phyloP scores from a whole-genome alignment of 306 rosid genomes.

The Sesbania bispinosa region DNA sequence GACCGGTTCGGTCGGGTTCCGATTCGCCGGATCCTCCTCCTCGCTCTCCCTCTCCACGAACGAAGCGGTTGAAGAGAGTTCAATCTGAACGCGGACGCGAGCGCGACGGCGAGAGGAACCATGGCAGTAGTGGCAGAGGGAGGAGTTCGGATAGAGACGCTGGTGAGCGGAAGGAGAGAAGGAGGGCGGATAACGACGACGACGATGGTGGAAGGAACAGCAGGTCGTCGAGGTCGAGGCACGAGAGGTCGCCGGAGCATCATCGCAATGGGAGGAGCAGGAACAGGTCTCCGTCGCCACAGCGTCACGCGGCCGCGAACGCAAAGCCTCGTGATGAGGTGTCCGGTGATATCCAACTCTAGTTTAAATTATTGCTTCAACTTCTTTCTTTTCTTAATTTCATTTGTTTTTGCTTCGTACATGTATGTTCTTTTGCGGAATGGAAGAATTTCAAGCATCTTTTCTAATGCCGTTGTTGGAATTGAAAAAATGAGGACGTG shows the following conservation, averaged over 20 bases:
- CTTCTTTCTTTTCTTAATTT: not conserved
- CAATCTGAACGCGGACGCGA: constrained; percentile 32
- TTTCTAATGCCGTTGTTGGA: not conserved
- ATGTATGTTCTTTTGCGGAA: not conserved
- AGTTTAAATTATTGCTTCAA: constrained; percentile 7
- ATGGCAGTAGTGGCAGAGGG: too few relatives aligned
- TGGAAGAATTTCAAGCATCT: not conserved
- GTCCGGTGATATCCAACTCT: constrained; percentile 90
- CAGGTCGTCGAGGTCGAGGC: constrained; percentile 58
- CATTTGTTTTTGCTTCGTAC: not conserved
- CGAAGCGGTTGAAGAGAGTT: constrained; percentile 52
- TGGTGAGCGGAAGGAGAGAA: too few relatives aligned
- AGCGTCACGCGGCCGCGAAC: constrained; percentile 20
- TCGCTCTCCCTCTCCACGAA: constrained; percentile 55
- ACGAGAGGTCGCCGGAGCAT: constrained; percentile 43
- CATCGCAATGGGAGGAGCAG: constrained; percentile 45
- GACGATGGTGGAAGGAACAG: constrained; percentile 13
- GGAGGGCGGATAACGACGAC: not conserved
- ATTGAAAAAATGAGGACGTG: not conserved
- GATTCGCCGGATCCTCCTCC: constrained; percentile 36
- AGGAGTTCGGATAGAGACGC: too few relatives aligned
- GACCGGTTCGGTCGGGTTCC: not conserved
- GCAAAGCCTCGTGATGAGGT: constrained; percentile 81
- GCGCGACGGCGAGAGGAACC: constrained; percentile 31
- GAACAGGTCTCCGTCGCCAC: constrained; percentile 57